Evolutionary conservation across 805 yeast genomes (phyloP).

Genomic region (Hanseniaspora pseudoguilliermondii): DNA sequence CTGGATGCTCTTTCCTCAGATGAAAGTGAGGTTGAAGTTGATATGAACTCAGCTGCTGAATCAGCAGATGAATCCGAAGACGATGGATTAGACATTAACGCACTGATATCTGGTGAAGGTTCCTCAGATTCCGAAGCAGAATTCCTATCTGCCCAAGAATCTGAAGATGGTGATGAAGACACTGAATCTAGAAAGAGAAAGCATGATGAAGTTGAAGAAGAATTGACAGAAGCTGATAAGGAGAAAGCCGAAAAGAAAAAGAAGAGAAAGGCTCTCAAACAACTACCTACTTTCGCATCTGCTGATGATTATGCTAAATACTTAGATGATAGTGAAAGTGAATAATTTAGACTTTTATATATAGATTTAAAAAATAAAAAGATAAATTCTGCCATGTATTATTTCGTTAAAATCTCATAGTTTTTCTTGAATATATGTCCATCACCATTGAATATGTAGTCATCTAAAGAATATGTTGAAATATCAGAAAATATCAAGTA

Average conservation of each 20-base stretch:
- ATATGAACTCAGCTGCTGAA: constrained; percentile 14
- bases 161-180: constrained; percentile 25
- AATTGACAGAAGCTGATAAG: constrained; percentile 19
- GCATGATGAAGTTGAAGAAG: constrained; percentile 22
- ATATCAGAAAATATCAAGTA: constrained; percentile 38
- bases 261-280: constrained; percentile 47
- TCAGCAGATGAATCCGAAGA: constrained; percentile 21
- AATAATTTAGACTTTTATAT: neutral
- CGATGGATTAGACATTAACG: constrained; percentile 21
- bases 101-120: constrained; percentile 12
- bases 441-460: constrained; percentile 46
- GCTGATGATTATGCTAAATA: constrained; percentile 76
- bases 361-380: neutral
- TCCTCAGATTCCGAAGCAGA: constrained; percentile 19
- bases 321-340: constrained; percentile 44
- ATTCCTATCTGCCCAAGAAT: constrained; percentile 24
- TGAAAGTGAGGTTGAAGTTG: constrained; percentile 21
- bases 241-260: constrained; percentile 23
- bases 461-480: constrained; percentile 35
- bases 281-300: constrained; percentile 74
- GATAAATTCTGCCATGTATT: constrained; percentile 11
- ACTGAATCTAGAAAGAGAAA: constrained; percentile 19
- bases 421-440: constrained; percentile 41
- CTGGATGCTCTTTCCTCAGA: constrained; percentile 28
- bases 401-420: constrained; percentile 12